A percentile compares a stretch with the other conserved stretches of the same genome.
phyloP scores from a whole-genome alignment of 1,284 basidiomycete genomes.

The Heterobasidion parviporum region DNA sequence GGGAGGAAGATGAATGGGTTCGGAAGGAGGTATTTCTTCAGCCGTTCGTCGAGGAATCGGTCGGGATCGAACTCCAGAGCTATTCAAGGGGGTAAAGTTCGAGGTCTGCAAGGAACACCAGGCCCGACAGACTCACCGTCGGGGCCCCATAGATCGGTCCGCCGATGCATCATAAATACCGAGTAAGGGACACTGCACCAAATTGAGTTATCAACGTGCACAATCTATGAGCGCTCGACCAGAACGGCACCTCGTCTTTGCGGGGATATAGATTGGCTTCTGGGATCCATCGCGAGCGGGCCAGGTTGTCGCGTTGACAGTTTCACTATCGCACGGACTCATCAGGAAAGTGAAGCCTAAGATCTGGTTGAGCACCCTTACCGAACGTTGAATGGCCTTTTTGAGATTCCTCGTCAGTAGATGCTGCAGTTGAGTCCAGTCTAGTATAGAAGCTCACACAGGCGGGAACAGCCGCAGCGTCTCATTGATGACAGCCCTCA shows the following conservation, averaged over 20 bases:
- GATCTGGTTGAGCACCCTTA: no score
- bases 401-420: no score
- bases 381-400: no score
- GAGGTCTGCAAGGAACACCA: background rate
- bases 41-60: constrained; percentile 21
- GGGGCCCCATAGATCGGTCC: background rate
- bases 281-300: background rate
- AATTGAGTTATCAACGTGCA: background rate
- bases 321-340: background rate
- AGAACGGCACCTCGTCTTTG: background rate
- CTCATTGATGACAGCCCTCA: background rate
- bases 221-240: background rate
- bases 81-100: background rate
- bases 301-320: background rate
- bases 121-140: background rate
- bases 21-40: constrained; percentile 15
- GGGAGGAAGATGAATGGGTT: constrained; percentile 24
- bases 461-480: background rate
- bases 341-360: background rate
- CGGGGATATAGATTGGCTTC: background rate
- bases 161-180: background rate
- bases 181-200: background rate
- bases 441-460: background rate
- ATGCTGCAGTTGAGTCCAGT: no score
- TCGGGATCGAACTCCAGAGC: constrained; percentile 23